Base-by-base conservation (phyloP, 1,139 yeast species). In the Diutina mesorugosa region DNA sequence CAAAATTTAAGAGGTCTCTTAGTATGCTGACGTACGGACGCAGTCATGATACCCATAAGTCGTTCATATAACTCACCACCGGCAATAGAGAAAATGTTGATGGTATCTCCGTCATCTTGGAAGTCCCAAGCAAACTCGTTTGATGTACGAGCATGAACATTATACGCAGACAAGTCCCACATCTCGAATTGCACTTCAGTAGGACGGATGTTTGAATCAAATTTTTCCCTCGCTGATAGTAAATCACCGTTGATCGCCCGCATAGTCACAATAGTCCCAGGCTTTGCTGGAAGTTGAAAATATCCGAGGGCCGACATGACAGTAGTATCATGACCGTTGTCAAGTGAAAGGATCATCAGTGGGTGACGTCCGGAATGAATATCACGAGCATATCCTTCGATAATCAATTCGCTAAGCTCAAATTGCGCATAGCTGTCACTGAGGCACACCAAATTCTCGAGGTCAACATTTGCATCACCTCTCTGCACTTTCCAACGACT, bases 61-160 rank as follows among this genome's bases (percentile, higher is more conserved):
- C 88, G 72, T 65, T 91, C 97, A 65, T 90, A 89, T 47, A 82
- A 68, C 57, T 80, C 86, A 0, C 96, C 96, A 60, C 90, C 81
- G 0, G 96, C 91, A 46, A 90, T 84, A 0, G 95, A 79, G 67
- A 90, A 90, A 47, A 91, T 84, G 67, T 93, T 89, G 56, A 91
- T 80, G 26, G 82, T 32, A 14, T 50, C 53, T 16, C 29, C 38
- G 14, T n/a, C 29, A 10, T 28, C 21, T 35, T 35, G 6, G n/a
- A 12, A 35, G 41, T 10, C 41, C 41, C 41, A 35, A 45, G 12
- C 16, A 6, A n/a, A n/a, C 26, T 45, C 47, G 26, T 16, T 45
- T 4, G 47, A 18, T 6, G 47, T 45, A 14, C 51, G 51, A 10
- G n/a, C 51, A 28, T 47, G 35, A 8, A 47, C 51, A 12, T 26